phyloP scores from a whole-genome alignment of 139 green algal genomes.

The Chlamydomonas asymmetrica region DNA sequence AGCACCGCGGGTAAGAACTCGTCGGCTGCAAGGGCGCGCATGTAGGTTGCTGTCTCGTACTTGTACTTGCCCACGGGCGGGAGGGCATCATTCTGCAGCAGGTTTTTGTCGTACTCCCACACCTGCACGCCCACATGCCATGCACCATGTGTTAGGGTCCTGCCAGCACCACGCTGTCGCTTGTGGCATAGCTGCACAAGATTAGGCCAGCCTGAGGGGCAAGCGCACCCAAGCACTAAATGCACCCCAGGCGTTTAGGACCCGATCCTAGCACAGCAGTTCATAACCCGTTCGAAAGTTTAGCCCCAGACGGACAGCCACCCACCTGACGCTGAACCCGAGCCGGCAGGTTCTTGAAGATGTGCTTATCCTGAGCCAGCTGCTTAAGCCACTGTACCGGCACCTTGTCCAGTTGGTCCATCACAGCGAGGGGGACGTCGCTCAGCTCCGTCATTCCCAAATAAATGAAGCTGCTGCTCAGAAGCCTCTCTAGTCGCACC shows the following conservation, averaged over 20 bases:
- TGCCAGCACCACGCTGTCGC: no score
- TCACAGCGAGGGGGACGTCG: slow-evolving; percentile 45
- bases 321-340: slow-evolving; percentile 73
- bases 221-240: no score
- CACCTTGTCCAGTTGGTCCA: slow-evolving; percentile 59
- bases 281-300: no score
- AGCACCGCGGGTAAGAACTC: slow-evolving; percentile 44
- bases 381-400: slow-evolving; percentile 79
- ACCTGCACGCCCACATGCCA: slow-evolving; percentile 60
- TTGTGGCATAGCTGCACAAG: not conserved
- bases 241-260: no score
- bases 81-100: slow-evolving; percentile 75
- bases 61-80: slow-evolving; percentile 71
- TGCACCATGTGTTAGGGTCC: no score
- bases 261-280: no score
- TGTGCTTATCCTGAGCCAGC: slow-evolving; percentile 70
- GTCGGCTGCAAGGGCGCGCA: slow-evolving; percentile 71
- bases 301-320: no score
- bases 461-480: slow-evolving; percentile 58
- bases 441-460: slow-evolving; percentile 70
- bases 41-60: slow-evolving; percentile 65
- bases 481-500: slow-evolving; percentile 51
- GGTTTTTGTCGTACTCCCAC: slow-evolving; percentile 85
- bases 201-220: no score
- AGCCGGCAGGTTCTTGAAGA: slow-evolving; percentile 74